Evolutionary conservation across 805 yeast species (phyloP).

Genomic region (Saccharomycopsis capsularis): DNA sequence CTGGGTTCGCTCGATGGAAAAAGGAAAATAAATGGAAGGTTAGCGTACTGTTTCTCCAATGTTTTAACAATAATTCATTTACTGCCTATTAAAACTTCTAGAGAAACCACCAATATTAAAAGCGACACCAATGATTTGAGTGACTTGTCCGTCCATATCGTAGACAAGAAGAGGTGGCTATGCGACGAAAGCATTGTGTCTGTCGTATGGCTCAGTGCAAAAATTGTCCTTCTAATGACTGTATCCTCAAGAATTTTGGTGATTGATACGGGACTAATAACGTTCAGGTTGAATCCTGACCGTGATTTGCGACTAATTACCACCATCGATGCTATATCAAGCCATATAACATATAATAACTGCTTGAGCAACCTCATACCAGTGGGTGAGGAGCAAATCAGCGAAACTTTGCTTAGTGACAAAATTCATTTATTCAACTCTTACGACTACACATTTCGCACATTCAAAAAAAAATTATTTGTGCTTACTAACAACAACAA

Average conservation of each 20-base stretch:
- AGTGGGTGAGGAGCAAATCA: slow-evolving; percentile 4
- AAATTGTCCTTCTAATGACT: slow-evolving; percentile 37
- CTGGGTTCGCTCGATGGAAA: neutral
- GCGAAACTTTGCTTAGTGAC: slow-evolving; percentile 17
- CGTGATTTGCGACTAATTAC: slow-evolving; percentile 27
- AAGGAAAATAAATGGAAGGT: slow-evolving; percentile 33
- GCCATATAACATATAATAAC: slow-evolving; percentile 9
- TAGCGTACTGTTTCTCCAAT: slow-evolving; percentile 69
- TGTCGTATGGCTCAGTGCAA: slow-evolving; percentile 49
- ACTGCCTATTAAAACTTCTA: slow-evolving; percentile 23
- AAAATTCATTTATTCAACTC: slow-evolving; percentile 24
- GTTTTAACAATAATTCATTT: slow-evolving; percentile 50
- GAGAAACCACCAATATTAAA: slow-evolving; percentile 29
- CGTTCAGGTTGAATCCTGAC: slow-evolving; percentile 32
- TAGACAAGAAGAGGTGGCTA: slow-evolving; percentile 37
- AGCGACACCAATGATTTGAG: slow-evolving; percentile 37
- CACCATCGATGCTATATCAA: slow-evolving; percentile 15
- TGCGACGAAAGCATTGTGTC: slow-evolving; percentile 45
- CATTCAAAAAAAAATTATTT: slow-evolving; percentile 42
- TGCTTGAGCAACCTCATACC: slow-evolving; percentile 18
- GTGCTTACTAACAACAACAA: slow-evolving; percentile 44
- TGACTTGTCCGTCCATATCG: slow-evolving; percentile 30
- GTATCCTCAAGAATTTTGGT: slow-evolving; percentile 39
- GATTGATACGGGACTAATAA: slow-evolving; percentile 35
- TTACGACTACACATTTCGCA: slow-evolving; percentile 31